Evolutionary conservation across 164 flowering plant genomes (phyloP).

Genomic region (Malania oleifera): DNA sequence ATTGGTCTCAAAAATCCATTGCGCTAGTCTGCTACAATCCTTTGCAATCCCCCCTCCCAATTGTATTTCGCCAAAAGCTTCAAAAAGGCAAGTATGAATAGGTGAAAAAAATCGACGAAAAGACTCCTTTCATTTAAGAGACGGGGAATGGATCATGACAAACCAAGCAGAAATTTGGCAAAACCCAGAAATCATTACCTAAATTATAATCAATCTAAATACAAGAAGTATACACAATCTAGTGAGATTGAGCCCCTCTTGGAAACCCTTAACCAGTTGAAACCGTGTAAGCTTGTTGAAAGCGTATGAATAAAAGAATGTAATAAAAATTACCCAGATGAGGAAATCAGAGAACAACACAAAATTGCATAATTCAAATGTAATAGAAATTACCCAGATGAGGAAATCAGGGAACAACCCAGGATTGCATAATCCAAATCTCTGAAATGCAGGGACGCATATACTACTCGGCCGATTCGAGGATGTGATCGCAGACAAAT

Average conservation of each 20-base stretch:
- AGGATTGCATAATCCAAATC: not conserved
- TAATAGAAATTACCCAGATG: slow-evolving; percentile 15
- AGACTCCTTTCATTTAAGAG: no score
- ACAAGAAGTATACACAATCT: not conserved
- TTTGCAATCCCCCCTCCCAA: no score
- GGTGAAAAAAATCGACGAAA: no score
- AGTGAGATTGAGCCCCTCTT: no score
- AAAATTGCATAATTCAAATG: slow-evolving; percentile 4
- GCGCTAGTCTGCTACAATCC: no score
- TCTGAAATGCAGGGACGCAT: not conserved
- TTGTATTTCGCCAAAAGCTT: no score
- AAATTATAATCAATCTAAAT: not conserved
- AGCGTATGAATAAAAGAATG: not conserved
- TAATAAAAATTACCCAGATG: slow-evolving; percentile 15
- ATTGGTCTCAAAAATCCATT: not conserved
- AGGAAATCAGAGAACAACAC: slow-evolving; percentile 16
- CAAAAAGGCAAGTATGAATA: no score
- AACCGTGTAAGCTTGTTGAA: no score
- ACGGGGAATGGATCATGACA: not conserved
- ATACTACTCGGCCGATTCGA: not conserved
- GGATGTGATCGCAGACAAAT: no score
- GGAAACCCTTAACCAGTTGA: no score
- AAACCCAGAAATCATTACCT: not conserved
- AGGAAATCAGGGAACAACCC: slow-evolving; percentile 16
- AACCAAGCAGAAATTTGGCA: not conserved